Conservation (phyloP, 208 protist genomes). For the Trypanosoma cruzi region DNA sequence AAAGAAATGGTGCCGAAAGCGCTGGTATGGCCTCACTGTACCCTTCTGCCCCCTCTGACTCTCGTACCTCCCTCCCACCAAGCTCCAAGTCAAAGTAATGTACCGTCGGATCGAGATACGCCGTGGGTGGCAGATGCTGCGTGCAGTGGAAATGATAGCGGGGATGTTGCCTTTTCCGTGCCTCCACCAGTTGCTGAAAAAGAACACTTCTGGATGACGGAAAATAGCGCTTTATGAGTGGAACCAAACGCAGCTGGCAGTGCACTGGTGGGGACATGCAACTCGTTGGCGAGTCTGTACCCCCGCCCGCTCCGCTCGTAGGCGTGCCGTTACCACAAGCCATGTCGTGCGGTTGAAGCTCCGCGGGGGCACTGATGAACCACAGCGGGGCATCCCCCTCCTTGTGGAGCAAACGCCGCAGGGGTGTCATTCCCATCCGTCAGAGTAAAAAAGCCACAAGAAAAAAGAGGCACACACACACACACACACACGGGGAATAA, state of each 20-base stretch:
- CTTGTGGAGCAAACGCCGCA: constrained; percentile 1
- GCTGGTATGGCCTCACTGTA: background rate
- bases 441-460: constrained; percentile 1
- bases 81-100: constrained; percentile 36
- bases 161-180: constrained; percentile 41
- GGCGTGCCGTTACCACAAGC: background rate
- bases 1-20: constrained; percentile 32
- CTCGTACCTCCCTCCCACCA: background rate
- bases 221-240: constrained; percentile 53
- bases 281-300: background rate
- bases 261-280: constrained; percentile 5
- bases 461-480: background rate
- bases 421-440: constrained; percentile 16
- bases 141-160: constrained; percentile 58
- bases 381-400: constrained; percentile 13
- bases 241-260: constrained; percentile 52
- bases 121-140: constrained; percentile 45
- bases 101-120: constrained; percentile 44
- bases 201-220: constrained; percentile 38
- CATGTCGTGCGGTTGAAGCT: background rate
- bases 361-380: constrained; percentile 18
- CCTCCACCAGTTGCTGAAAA: constrained; percentile 50
- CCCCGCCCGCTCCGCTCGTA: background rate
- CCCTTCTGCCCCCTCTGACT: background rate
- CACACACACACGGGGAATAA: background rate